Evolutionary conservation across 1,284 basidiomycete genomes (phyloP), one percentile per base, ranked within the genome.

Genomic region (Tremellales sp.): DNA sequence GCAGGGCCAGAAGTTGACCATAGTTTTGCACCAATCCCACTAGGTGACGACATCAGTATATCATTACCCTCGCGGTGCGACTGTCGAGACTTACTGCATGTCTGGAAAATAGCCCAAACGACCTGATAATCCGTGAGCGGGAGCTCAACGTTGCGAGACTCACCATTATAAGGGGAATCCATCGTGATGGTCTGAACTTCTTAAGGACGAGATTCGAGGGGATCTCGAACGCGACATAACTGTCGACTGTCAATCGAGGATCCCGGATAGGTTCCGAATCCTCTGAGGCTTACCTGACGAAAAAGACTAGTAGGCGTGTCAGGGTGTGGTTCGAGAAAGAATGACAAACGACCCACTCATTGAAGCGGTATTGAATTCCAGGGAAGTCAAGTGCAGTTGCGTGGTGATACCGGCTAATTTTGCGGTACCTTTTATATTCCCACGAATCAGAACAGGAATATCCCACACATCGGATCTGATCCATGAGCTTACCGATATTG

Each of bases 191-290:
- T 19, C 65, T 53, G 42, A 68, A 60, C 40, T 65, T 66, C 55
- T 76, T 77, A 38, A 77, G 60, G 18, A 76, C 62, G 4, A 77
- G 57, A 61, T 77, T 71, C 36, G 64, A 68, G 1, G 71, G 71
- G 12, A 76, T 66, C 50, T 77, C 75, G 36, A 75, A 68, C 12
- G 68, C 63, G 43, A 73, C 72, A 46, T 74, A 75, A 27, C 64
- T 57, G 4, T 36, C 64, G 70, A 50, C 63, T 62, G 38, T 61
- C 37, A 19, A 60, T 48, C 5, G 65, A 48, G 0, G 45, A 25
- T 12, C 50, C 40, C 3, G 45, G 22, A 47, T 45, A 43, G 27
- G 14, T 46, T 40, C 3, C 3, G 18, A 21, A 40, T 4, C 34
- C 9, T 10, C 21, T 34, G 14, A 27, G 9, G 27, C 48, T 40